Base-by-base conservation (phyloP, 345 rosid genomes). In the Brassica incana region DNA sequence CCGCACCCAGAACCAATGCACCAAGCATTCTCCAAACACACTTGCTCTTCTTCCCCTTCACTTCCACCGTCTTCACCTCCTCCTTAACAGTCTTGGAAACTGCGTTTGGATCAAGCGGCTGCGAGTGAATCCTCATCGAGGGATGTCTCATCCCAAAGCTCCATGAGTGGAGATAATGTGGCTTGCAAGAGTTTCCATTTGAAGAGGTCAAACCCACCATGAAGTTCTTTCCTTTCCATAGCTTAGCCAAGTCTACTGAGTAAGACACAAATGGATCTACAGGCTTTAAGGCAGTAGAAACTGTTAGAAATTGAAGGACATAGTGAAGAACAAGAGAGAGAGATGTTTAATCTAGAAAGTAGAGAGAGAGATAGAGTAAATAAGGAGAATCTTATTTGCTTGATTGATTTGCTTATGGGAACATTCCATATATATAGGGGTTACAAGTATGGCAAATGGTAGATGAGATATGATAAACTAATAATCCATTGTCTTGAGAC, bases 61-160 rank as follows among this genome's bases (percentile, higher is more conserved):
- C 61, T 14, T 45, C 72, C 50, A 77, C 23, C 3, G 89, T 82
- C 67, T 87, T 85, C 58, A 14, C 58, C 66, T 72, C 83, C 23
- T 82, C 80, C 70, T 76, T 59, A 33, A 58, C 77, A 23, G 69
- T 65, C 77, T 59, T 72, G 11, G 65, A 71, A 25, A 65, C 80
- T 2, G 63, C 81, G 71, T 84, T 40, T 0, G 98, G 99, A 84
- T 95, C 88, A 81, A 91, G 77, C 4, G 97, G 97, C 71, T 86
- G 82, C 2, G 99, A 92, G 77, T 95, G 99, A 91, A 89, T 86
- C 91, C 89, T 89, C 32, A 77, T 83, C 2, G 91, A 90, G 45
- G 83, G 72, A n/a, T 23, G 78, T 78, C 93, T 82, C 11, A 85
- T 66, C 83, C 80, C 74, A 74, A 92, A 89, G 77, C 87, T 89